Evolutionary conservation across 2,329 filamentous ascomycete species (phyloP).

Genomic region (Cylindrodendrum hubeiense): DNA sequence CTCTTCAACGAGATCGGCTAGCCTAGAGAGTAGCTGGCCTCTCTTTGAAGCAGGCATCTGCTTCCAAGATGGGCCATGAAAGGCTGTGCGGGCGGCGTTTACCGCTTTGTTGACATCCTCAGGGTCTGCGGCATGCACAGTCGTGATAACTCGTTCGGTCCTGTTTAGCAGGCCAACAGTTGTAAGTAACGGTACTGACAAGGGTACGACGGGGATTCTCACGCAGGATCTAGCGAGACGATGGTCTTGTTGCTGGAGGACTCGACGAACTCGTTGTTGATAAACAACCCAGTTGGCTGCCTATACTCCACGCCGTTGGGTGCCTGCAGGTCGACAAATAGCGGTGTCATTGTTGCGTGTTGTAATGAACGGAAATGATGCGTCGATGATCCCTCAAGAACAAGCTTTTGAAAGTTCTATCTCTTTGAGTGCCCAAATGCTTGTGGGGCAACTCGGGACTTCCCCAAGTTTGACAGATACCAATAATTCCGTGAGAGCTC

Average conservation of each 20-base stretch:
- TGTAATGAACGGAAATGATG: too few relatives aligned
- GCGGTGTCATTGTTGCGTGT: too few relatives aligned
- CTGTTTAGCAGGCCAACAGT: neutral
- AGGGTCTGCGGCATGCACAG: neutral
- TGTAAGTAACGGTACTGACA: neutral
- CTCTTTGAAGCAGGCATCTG: neutral
- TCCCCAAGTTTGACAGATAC: too few relatives aligned
- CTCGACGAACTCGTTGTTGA: slow-evolving; percentile 18
- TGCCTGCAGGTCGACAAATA: too few relatives aligned
- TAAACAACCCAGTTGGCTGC: slow-evolving; percentile 25
- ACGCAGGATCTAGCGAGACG: too few relatives aligned
- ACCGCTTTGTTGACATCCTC: slow-evolving; percentile 4
- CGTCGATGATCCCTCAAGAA: too few relatives aligned
- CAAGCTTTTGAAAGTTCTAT: too few relatives aligned
- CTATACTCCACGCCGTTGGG: slow-evolving; percentile 8
- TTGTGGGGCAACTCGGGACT: too few relatives aligned
- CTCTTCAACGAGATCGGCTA: neutral
- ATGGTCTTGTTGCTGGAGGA: neutral
- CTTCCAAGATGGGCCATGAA: neutral
- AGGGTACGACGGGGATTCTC: too few relatives aligned
- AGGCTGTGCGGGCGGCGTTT: neutral
- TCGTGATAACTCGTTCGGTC: neutral
- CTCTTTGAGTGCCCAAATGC: too few relatives aligned
- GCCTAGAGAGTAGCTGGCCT: neutral
- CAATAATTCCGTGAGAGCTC: too few relatives aligned